Conservation (phyloP, 2,329 filamentous ascomycete genomes). For the Exophiala aquamarina region DNA sequence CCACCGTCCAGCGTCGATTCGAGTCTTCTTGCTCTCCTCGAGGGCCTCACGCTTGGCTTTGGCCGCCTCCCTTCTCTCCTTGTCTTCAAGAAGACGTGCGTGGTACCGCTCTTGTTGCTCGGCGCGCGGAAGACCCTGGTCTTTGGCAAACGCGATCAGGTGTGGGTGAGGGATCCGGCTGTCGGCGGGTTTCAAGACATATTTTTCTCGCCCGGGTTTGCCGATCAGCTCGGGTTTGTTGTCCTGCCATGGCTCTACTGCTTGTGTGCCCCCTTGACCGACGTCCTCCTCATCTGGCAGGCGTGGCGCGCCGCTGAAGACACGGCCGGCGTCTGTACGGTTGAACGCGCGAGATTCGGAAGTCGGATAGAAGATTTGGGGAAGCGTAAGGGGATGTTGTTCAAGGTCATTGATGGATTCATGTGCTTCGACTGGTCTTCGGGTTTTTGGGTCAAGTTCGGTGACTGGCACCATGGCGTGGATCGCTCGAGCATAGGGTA, state of each 20-base stretch:
- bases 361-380: constrained; percentile 62
- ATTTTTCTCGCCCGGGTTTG: constrained; percentile 43
- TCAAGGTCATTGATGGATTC: constrained; percentile 66
- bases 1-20: constrained; percentile 51
- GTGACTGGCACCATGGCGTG: constrained; percentile 76
- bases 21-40: constrained; percentile 32
- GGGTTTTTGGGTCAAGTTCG: constrained; percentile 39
- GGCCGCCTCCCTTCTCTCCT: constrained; percentile 43
- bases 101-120: constrained; percentile 42
- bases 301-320: constrained; percentile 52
- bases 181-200: constrained; percentile 61
- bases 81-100: constrained; percentile 42
- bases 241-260: constrained; percentile 32
- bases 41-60: constrained; percentile 46
- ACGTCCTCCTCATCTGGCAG: constrained; percentile 37
- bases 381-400: constrained; percentile 54
- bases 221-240: constrained; percentile 40
- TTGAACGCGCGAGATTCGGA: constrained; percentile 65
- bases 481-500: constrained; percentile 73
- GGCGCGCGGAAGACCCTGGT: constrained; percentile 36
- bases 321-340: constrained; percentile 63
- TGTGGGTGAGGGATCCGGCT: constrained; percentile 65
- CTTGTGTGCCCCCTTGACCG: constrained; percentile 28
- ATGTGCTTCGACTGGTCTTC: constrained; percentile 45
- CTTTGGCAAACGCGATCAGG: constrained; percentile 51